Percentiles rank a stretch among this genome's conserved stretches.
phyloP scores from a whole-genome alignment of 495 filamentous ascomycete species.

The Neurospora tetrasperma region DNA sequence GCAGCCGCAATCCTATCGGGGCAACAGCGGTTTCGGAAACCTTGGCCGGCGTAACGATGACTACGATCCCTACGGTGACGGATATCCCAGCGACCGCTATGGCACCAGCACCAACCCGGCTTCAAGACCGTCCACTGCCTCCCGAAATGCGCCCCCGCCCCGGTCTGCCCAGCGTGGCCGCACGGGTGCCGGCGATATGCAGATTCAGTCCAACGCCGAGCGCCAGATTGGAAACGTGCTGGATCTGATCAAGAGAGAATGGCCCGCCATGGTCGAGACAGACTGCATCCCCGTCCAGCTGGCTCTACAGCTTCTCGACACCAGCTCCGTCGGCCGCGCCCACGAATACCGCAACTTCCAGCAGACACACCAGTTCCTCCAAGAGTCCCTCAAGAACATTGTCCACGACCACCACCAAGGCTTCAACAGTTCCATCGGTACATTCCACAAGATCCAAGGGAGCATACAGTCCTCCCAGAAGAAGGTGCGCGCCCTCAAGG shows the following conservation, averaged over 20 bases:
- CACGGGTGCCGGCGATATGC: slow-evolving; percentile 13
- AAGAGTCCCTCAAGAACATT: slow-evolving; percentile 84
- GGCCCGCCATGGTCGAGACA: slow-evolving; percentile 80
- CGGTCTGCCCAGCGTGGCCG: slow-evolving; percentile 19
- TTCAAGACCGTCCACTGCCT: slow-evolving; percentile 11
- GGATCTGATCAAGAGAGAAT: slow-evolving; percentile 69
- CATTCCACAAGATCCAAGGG: slow-evolving; percentile 94
- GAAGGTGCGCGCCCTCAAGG: slow-evolving; percentile 70
- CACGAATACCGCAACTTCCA: slow-evolving; percentile 77
- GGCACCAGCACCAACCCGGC: slow-evolving; percentile 2
- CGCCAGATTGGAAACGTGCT: slow-evolving; percentile 39
- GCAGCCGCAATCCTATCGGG: slow-evolving; percentile 18
- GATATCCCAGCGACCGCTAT: slow-evolving; percentile 32
- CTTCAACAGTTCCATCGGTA: slow-evolving; percentile 98
- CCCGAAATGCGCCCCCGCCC: slow-evolving; percentile 19
- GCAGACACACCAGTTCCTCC: slow-evolving; percentile 69
- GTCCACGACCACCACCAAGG: slow-evolving; percentile 99
- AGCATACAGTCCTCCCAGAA: slow-evolving; percentile 84
- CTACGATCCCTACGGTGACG: slow-evolving; percentile 37
- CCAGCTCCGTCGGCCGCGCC: slow-evolving; percentile 83
- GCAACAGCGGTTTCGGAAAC: slow-evolving; percentile 26
- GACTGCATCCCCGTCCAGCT: slow-evolving; percentile 88
- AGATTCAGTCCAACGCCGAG: slow-evolving; percentile 30
- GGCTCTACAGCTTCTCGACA: slow-evolving; percentile 85
- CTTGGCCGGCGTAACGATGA: slow-evolving; percentile 26